Evolutionary conservation across 2,329 filamentous ascomycete genomes (phyloP).

Genomic region (Aureobasidium namibiae): DNA sequence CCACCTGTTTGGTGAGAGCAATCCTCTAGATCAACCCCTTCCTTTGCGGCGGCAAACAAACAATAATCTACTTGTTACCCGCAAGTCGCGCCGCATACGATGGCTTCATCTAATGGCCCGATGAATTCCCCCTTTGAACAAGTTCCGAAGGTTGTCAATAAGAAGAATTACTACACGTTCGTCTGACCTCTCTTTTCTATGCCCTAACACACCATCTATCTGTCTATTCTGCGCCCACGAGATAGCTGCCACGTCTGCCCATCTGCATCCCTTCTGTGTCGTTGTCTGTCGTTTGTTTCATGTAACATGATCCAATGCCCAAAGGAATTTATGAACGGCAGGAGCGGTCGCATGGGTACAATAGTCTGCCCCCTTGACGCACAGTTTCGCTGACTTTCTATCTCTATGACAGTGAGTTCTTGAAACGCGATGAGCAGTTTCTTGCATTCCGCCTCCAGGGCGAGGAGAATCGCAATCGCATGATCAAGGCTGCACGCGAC

Average conservation of each 20-base stretch:
- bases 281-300: not conserved
- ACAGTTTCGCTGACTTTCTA: constrained; percentile 11
- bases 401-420: constrained; percentile 63
- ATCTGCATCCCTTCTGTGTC: not conserved
- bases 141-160: constrained; percentile 62
- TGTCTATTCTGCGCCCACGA: not conserved
- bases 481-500: constrained; percentile 81
- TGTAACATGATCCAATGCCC: constrained; percentile 9
- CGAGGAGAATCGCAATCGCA: constrained; percentile 75
- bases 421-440: constrained; percentile 96
- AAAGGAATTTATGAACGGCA: constrained; percentile 14
- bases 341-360: constrained; percentile 12
- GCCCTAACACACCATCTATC: not conserved
- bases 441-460: constrained; percentile 80
- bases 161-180: constrained; percentile 99
- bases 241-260: not conserved
- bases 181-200: constrained; percentile 25
- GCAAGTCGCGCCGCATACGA: constrained; percentile 12
- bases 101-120: constrained; percentile 12
- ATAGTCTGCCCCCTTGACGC: not conserved
- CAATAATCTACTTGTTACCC: constrained; percentile 10
- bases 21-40: constrained; percentile 10
- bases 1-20: constrained; percentile 6
- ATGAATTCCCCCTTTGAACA: constrained; percentile 11
- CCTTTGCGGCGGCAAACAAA: constrained; percentile 12